These are phyloP conservation scores for Eucommia ulmoides DNA, from an alignment of 257 asterid genomes.

Conservation along the genomic window DNA sequence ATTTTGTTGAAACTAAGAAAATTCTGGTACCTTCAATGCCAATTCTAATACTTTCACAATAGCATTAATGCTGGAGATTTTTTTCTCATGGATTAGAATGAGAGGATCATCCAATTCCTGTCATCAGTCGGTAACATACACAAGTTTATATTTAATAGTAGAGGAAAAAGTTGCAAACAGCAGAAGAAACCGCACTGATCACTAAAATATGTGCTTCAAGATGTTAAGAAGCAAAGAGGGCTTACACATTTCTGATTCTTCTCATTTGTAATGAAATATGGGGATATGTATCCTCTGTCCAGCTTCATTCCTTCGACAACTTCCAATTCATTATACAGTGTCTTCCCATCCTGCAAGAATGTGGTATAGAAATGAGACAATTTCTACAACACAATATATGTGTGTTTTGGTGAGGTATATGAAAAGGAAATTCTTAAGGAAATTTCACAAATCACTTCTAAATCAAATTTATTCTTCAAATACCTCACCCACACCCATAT, in stretches of 20 bases:
- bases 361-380: too few relatives aligned
- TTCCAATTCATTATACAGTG: slow-evolving; percentile 38
- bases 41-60: slow-evolving; percentile 75
- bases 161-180: too few relatives aligned
- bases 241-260: slow-evolving; percentile 46
- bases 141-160: too few relatives aligned
- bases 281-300: slow-evolving; percentile 51
- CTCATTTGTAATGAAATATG: slow-evolving; percentile 41
- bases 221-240: background rate
- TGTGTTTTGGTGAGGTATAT: too few relatives aligned
- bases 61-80: slow-evolving; percentile 59
- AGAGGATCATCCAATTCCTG: slow-evolving; percentile 71
- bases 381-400: too few relatives aligned
- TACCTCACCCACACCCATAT: too few relatives aligned
- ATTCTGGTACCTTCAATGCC: slow-evolving; percentile 59
- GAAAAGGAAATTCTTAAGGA: too few relatives aligned
- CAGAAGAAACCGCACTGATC: too few relatives aligned
- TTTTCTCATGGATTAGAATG: slow-evolving; percentile 82
- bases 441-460: too few relatives aligned
- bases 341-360: slow-evolving; percentile 38
- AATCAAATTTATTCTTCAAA: too few relatives aligned
- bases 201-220: background rate
- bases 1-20: too few relatives aligned
- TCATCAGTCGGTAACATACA: background rate
- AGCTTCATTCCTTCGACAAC: slow-evolving; percentile 62